These are phyloP conservation scores for Tylopilus sp. DNA, from an alignment of 768 basidiomycete genomes.

Conservation along the genomic window DNA sequence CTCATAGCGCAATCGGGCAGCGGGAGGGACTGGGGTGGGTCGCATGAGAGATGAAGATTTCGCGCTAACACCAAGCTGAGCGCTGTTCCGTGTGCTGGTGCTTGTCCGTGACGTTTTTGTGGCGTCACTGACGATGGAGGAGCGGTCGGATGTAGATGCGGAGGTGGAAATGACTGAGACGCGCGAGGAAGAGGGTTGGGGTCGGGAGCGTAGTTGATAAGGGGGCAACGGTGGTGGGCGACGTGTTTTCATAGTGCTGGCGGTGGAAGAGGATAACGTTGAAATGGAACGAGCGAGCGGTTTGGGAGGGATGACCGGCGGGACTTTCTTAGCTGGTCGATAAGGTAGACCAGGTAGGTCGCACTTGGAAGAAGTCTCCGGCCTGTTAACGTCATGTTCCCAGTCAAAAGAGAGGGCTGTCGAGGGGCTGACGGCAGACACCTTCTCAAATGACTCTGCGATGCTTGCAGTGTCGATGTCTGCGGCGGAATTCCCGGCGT, in stretches of 20 bases:
- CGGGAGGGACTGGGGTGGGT: constrained; percentile 63
- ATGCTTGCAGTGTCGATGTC: constrained; percentile 55
- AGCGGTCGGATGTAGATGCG: constrained; percentile 55
- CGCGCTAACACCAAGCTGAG: constrained; percentile 15
- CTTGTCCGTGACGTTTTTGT: constrained; percentile 41
- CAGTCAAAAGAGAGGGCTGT: constrained; percentile 48
- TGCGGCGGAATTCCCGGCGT: constrained; percentile 33
- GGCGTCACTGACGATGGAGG: constrained; percentile 53
- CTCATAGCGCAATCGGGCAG: constrained; percentile 66
- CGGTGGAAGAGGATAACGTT: constrained; percentile 34
- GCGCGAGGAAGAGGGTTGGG: constrained; percentile 34
- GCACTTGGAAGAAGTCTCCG: constrained; percentile 25
- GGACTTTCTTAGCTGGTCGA: constrained; percentile 33
- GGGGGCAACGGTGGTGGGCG: constrained; percentile 37
- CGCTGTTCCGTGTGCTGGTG: constrained; percentile 30
- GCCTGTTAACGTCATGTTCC: constrained; percentile 41
- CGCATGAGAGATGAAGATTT: constrained; percentile 39
- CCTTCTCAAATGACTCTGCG: constrained; percentile 71
- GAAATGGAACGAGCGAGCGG: constrained; percentile 33
- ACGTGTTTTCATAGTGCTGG: constrained; percentile 37
- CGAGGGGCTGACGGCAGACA: constrained; percentile 54
- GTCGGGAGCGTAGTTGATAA: constrained; percentile 23
- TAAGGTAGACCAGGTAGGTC: constrained; percentile 48
- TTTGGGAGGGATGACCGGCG: constrained; percentile 24
- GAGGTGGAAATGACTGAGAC: constrained; percentile 35